Evolutionary conservation across 805 yeast genomes (phyloP), one percentile per base, ranked within the genome.

Genomic region (Yamadazyma kitorensis): DNA sequence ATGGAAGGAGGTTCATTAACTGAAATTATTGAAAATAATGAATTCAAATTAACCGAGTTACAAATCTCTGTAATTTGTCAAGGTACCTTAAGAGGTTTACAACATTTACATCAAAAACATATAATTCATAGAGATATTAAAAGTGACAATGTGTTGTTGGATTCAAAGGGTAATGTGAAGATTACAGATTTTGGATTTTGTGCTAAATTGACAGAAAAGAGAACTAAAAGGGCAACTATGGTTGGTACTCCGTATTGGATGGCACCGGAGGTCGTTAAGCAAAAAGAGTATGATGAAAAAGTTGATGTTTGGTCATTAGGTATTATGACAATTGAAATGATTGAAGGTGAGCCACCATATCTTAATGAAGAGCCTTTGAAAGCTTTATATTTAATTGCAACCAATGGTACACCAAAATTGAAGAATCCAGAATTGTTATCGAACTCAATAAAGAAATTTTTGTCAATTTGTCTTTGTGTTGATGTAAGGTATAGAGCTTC

Each of bases 1-100:
- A 93, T 93, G 99, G 97, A 94, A 64, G 98, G 98, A 35, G 99
- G 99, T 1, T 85, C 96, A 4, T 68, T 93, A 47, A 93, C 98
- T 0, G 98, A 93, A 63, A 86, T 94, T 25, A 89, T 94, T 52
- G 96, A 88, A 37, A 86, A 88, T 61, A 89, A 89, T 56, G 80
- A 80, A 34, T 58, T 50, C 44, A 72, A 76, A 30, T 63, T 93
- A 48, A 74, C 76, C 12, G 99, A 93, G 59, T 76, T 79, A 33
- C 98, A 94, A 61, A 93, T 94, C 45, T 86, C 97, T 2, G 78
- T 89, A 3, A 87, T 93, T 34, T 91, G 96, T 59, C 70, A 74
- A 40, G 98, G 93, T 56, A 87, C 97, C 0, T 76, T 89, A 17
- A 80, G 81, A 57, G 99, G 99, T 5, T 72, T 93, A 47, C 87